phyloP scores from a whole-genome alignment of 208 protist species.

The Zelonia costaricensis region DNA sequence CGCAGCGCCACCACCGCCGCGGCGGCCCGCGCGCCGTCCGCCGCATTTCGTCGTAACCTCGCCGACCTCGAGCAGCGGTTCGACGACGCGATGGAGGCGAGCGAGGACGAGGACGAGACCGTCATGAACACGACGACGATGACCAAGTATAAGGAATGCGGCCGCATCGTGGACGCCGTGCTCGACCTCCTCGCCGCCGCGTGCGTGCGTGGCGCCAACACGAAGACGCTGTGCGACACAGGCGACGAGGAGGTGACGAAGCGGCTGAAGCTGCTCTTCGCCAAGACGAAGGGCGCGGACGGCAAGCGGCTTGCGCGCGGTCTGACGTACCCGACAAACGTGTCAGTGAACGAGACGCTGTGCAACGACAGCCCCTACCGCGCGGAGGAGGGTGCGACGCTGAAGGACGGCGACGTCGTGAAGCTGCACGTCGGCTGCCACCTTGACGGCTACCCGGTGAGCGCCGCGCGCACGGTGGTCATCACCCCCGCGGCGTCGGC shows the following conservation, averaged over 20 bases:
- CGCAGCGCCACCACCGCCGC: constrained; percentile 6
- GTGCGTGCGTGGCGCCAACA: constrained; percentile 76
- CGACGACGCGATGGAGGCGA: constrained; percentile 58
- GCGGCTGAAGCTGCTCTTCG: constrained; percentile 60
- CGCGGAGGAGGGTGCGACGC: constrained; percentile 58
- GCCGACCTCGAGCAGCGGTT: constrained; percentile 57
- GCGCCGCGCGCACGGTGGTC: constrained; percentile 94
- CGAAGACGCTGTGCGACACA: constrained; percentile 63
- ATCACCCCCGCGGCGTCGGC: constrained; percentile 26
- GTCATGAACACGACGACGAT: constrained; percentile 90
- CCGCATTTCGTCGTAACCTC: constrained; percentile 57
- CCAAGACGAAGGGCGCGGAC: constrained; percentile 68
- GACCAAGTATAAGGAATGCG: constrained; percentile 95
- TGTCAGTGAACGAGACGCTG: constrained; percentile 97
- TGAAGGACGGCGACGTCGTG: constrained; percentile 93
- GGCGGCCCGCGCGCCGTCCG: constrained; percentile 20
- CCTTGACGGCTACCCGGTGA: constrained; percentile 97
- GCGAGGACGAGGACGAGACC: constrained; percentile 77
- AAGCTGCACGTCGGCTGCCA: constrained; percentile 98
- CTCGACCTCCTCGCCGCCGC: constrained; percentile 74
- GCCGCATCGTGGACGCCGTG: constrained; percentile 91
- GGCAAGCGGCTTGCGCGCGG: constrained; percentile 81
- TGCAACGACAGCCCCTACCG: constrained; percentile 96
- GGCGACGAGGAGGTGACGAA: constrained; percentile 59
- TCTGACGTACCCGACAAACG: constrained; percentile 97